Base-by-base conservation (phyloP, 164 flowering plant genomes). In the Stephania cephalantha region DNA sequence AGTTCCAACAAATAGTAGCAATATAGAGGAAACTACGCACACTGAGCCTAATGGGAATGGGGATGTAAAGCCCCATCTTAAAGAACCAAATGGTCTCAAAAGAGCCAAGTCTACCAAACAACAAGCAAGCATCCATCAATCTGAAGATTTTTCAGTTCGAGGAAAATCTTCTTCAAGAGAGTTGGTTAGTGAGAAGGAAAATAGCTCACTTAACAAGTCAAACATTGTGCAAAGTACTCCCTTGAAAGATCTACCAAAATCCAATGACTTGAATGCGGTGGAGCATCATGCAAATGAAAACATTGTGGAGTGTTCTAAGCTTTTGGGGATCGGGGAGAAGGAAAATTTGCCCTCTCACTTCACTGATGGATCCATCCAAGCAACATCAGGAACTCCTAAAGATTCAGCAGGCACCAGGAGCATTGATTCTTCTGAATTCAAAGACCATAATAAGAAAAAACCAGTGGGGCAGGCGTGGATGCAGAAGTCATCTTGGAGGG, bases 81-180 rank as follows among this genome's bases (percentile, higher is more conserved):
- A 65, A 29, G 79, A 74, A 42, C 65, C 79, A 61, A 79, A 70
- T 25, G 52, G 45, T 67, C 22, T 61, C 17, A 7, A 71, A 44
- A 85, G 80, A 76, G 72, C 76, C 73, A 75, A 78, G 46, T 69
- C 85, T 71, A 18, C 77, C 13, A 55, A 64, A 46, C 46, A 69
- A 58, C 65, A 64, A 53, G 53, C 20, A 11, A 83, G 29, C 64
- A 46, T 9, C 15, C 20, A 64, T 13, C 78, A 76, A 64, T 61
- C 73, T 18, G 4, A 79, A 77, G 93, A 93, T 78, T 76, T 81
- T 46, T 76, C 87, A 20, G 86, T 90, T 93, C 73, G 64, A 29
- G 88, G 85, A 48, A 86, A 88, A 75, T 85, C 85, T 50, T 85
- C 97, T 2, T 92, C 93, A 94, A 86, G 83, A 67, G 84, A 90